These are phyloP conservation scores for Taphrina communis DNA, from an alignment of 1,139 yeast species.

Conservation along the genomic window DNA sequence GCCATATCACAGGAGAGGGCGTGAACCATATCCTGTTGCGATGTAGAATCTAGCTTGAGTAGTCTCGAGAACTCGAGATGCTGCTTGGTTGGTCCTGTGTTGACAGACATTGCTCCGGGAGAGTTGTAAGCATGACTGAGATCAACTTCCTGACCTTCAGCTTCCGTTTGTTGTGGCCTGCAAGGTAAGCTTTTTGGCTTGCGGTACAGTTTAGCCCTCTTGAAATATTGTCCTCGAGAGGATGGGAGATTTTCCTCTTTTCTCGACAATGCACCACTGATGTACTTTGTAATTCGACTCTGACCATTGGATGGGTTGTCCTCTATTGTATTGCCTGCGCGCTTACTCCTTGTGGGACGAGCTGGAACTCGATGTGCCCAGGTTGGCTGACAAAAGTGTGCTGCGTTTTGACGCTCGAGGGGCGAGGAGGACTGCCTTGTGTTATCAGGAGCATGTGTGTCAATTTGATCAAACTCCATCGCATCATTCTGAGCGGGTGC, in stretches of 20 bases:
- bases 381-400: too few species aligned
- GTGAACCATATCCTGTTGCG: neutral
- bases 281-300: neutral
- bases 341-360: neutral
- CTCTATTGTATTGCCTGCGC: neutral
- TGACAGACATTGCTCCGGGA: too few species aligned
- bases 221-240: neutral
- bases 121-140: too few species aligned
- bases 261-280: conserved; percentile 2
- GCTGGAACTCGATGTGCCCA: neutral
- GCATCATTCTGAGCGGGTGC: too few species aligned
- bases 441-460: too few species aligned
- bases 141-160: too few species aligned
- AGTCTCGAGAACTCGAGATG: neutral
- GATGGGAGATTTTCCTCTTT: neutral
- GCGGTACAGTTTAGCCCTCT: neutral
- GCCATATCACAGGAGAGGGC: neutral
- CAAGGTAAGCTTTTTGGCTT: too few species aligned
- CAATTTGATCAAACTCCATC: too few species aligned
- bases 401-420: too few species aligned
- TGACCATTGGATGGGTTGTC: neutral
- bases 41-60: neutral
- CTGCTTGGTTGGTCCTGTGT: neutral
- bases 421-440: too few species aligned
- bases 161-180: too few species aligned